Percentiles rank a stretch among this genome's conserved stretches.
Conservation (phyloP, 1,284 basidiomycete genomes). For the Ustilago tritici region DNA sequence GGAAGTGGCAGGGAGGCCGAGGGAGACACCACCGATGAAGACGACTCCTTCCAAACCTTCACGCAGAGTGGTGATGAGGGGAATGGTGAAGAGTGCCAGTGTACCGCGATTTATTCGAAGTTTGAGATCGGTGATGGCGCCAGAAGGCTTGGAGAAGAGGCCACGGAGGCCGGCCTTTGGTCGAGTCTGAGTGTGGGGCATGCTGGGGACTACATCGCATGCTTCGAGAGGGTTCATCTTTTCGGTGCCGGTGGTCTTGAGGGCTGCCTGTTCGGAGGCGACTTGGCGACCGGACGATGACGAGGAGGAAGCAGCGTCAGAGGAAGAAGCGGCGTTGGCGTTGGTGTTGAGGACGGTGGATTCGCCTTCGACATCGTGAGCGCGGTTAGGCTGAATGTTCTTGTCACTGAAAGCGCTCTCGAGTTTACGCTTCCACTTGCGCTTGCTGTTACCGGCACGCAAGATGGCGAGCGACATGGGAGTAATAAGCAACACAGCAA, state of each 20-base stretch:
- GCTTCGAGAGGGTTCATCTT: slow-evolving; percentile 50
- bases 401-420: slow-evolving; percentile 49
- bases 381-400: slow-evolving; percentile 23
- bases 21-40: slow-evolving; percentile 67
- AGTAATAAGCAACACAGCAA: slow-evolving; percentile 65
- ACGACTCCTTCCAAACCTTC: slow-evolving; percentile 68
- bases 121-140: slow-evolving; percentile 36
- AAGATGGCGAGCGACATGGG: slow-evolving; percentile 68
- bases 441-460: slow-evolving; percentile 59
- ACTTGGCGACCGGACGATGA: slow-evolving; percentile 12
- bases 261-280: slow-evolving; percentile 5
- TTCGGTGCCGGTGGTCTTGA: slow-evolving; percentile 37
- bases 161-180: slow-evolving; percentile 19
- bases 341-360: slow-evolving; percentile 14
- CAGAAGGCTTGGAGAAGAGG: slow-evolving; percentile 23
- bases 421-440: slow-evolving; percentile 66
- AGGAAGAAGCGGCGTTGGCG: neutral
- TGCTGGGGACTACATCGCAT: slow-evolving; percentile 31
- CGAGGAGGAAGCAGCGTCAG: slow-evolving; percentile 19
- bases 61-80: slow-evolving; percentile 65
- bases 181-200: neutral
- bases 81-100: slow-evolving; percentile 63
- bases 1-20: slow-evolving; percentile 62
- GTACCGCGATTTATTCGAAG: slow-evolving; percentile 49
- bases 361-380: slow-evolving; percentile 27